Conservation (phyloP, 345 rosid genomes). For the Dipteronia dyeriana region DNA sequence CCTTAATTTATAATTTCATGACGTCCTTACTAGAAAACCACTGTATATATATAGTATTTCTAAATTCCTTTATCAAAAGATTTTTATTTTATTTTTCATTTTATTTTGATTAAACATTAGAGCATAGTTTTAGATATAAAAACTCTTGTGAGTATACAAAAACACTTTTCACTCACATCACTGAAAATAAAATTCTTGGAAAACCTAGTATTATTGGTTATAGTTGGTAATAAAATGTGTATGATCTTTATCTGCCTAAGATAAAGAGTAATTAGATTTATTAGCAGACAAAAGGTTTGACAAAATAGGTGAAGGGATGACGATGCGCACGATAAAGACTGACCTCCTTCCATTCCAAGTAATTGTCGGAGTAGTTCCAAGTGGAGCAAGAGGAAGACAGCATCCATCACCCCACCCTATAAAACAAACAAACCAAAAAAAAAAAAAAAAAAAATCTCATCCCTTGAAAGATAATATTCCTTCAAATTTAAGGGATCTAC, state of each 20-base stretch:
- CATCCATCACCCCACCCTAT: not conserved
- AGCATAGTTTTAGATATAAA: too few relatives aligned
- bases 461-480: not conserved
- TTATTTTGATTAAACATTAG: too few relatives aligned
- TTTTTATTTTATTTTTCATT: too few relatives aligned
- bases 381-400: slow-evolving; percentile 78
- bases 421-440: too few relatives aligned
- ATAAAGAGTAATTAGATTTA: not conserved
- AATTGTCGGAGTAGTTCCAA: slow-evolving; percentile 72
- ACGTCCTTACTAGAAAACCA: too few relatives aligned
- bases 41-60: too few relatives aligned
- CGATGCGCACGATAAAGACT: slow-evolving; percentile 55
- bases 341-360: slow-evolving; percentile 59
- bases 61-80: too few relatives aligned
- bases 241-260: not conserved
- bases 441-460: not conserved
- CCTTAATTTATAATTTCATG: too few relatives aligned
- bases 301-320: slow-evolving; percentile 15
- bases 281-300: slow-evolving; percentile 13
- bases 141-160: too few relatives aligned
- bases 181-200: not conserved
- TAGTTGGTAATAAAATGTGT: not conserved
- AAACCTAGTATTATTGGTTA: slow-evolving; percentile 2
- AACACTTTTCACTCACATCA: not conserved
- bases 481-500: slow-evolving; percentile 35